Evolutionary conservation across 2,329 filamentous ascomycete species (phyloP), one percentile per base, ranked within the genome.

Genomic region (Endothia cerciana): DNA sequence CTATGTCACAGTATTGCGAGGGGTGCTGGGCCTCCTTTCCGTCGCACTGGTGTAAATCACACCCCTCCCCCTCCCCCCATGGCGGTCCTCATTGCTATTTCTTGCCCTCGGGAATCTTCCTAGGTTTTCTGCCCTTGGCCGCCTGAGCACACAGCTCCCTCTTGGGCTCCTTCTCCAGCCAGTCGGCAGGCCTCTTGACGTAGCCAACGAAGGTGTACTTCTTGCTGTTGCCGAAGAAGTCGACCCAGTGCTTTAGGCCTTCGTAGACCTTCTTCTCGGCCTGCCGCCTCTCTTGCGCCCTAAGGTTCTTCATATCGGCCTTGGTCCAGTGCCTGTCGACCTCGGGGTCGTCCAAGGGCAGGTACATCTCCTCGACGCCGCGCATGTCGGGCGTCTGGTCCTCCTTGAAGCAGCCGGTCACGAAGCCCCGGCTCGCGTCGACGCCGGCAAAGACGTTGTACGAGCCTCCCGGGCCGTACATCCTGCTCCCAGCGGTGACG

Each of bases 381-480:
- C 91, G 87, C 76, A 97, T 80, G 79, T 99, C 95, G 3, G 91
- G 85, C 1, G 89, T 95, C 40, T 89, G 82, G 81, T 99, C 95
- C 69, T 93, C 90, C 47, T 87, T 81, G 80, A 99, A 99, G 78
- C 95, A 99, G 22, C 92, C 93, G 2, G 95, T 98, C 11, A 99
- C 89, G 77, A 93, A 99, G 25, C 90, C 93, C 59, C 95, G 90
- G 17, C 91, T 88, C 41, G 94, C 94, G 78, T 99, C 95, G 69
- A 85, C 85, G 68, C 94, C 95, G 0, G 93, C 87, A 77, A 99
- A 97, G 79, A 91, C 89, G 73, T 89, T 85, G 82, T 99, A 99
- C 45, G 88, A 88, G 4, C 94, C 95, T 36, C 93, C 93, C 0
- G 94, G 90, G 0, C 92, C 92, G 81, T 95, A 95, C 78, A 91